phyloP scores from a whole-genome alignment of 805 yeast species.

The Candida qinlingensis region DNA sequence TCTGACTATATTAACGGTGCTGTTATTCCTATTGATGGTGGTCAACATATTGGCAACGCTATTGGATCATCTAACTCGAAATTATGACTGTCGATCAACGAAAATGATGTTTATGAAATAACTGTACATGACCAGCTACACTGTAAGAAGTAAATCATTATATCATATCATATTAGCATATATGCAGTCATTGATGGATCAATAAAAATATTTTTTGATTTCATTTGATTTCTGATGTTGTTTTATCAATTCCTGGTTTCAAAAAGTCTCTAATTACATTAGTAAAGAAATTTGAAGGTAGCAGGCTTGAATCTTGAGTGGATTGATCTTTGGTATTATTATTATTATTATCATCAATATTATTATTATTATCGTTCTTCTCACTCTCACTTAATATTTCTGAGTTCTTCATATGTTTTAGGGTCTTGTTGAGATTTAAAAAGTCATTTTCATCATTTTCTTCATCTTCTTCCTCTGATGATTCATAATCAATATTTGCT shows the following conservation, averaged over 20 bases:
- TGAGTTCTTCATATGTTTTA: conserved; percentile 7
- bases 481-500: conserved; percentile 17
- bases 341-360: conserved; percentile 1
- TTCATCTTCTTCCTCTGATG: conserved; percentile 17
- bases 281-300: conserved; percentile 12
- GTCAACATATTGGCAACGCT: conserved; percentile 40
- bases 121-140: too few relatives aligned
- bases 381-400: conserved; percentile 9
- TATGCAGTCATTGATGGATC: too few relatives aligned
- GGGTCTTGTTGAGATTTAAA: conserved; percentile 17
- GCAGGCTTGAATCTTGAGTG: too few relatives aligned
- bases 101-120: too few relatives aligned
- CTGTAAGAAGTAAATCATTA: too few relatives aligned
- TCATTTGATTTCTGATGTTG: background rate
- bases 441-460: conserved; percentile 22
- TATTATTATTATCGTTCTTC: conserved; percentile 3
- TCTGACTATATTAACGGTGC: conserved; percentile 61
- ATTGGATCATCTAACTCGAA: background rate
- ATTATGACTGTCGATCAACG: background rate
- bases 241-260: conserved; percentile 1
- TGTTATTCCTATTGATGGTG: conserved; percentile 69
- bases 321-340: background rate
- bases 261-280: conserved; percentile 17
- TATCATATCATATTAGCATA: too few relatives aligned
- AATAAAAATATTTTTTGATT: background rate